Evolutionary conservation across 1,284 basidiomycete species (phyloP).

Genomic region (Macrocybe sp.): DNA sequence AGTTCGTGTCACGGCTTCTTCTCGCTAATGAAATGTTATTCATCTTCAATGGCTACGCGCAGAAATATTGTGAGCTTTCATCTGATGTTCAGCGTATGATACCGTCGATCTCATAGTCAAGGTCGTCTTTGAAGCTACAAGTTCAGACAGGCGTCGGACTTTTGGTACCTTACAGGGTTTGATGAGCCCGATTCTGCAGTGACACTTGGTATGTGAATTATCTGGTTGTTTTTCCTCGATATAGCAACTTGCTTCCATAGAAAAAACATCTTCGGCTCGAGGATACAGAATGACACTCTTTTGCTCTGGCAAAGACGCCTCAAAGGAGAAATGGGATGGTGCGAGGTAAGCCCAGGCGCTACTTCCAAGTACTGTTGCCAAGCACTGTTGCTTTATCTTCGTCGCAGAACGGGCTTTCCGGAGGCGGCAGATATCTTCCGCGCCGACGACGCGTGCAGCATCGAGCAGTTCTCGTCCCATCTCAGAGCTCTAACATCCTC

Average conservation of each 20-base stretch:
- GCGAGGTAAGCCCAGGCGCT: slow-evolving; percentile 42
- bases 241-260: slow-evolving; percentile 25
- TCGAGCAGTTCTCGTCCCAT: slow-evolving; percentile 47
- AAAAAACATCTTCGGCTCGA: slow-evolving; percentile 59
- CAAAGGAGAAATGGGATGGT: slow-evolving; percentile 92
- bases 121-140: slow-evolving; percentile 68
- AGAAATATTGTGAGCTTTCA: slow-evolving; percentile 45
- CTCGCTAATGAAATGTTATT: background rate
- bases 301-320: slow-evolving; percentile 70
- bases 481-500: slow-evolving; percentile 32
- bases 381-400: background rate
- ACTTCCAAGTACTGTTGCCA: slow-evolving; percentile 7
- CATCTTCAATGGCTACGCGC: slow-evolving; percentile 4
- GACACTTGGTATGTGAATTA: slow-evolving; percentile 57
- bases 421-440: slow-evolving; percentile 64
- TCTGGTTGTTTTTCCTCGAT: background rate
- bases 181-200: slow-evolving; percentile 91
- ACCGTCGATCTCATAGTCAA: slow-evolving; percentile 6
- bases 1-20: slow-evolving; percentile 49
- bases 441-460: slow-evolving; percentile 67
- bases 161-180: slow-evolving; percentile 94
- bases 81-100: background rate
- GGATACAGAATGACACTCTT: slow-evolving; percentile 93
- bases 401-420: slow-evolving; percentile 48
- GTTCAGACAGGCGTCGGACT: slow-evolving; percentile 90